phyloP scores from a whole-genome alignment of 768 basidiomycete species.

The Russula sp. region DNA sequence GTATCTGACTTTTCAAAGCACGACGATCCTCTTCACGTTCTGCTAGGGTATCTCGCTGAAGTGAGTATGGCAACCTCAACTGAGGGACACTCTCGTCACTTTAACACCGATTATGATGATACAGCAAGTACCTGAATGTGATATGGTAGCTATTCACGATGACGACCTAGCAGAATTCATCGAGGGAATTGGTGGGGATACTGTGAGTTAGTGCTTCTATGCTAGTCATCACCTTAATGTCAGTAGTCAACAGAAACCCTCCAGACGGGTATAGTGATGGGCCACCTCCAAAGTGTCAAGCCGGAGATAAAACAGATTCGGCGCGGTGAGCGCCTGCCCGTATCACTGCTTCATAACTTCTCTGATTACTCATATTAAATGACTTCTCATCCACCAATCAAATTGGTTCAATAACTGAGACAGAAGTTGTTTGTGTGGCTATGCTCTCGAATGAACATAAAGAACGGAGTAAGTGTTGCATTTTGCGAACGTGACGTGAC shows the following conservation, averaged over 20 bases:
- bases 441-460: background rate
- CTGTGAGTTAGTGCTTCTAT: background rate
- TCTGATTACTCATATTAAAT: background rate
- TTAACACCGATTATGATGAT: background rate
- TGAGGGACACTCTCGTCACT: background rate
- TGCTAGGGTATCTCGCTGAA: background rate
- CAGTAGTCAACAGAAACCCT: background rate
- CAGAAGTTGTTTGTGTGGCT: background rate
- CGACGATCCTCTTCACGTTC: background rate
- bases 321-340: background rate
- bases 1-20: background rate
- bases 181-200: background rate
- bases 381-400: background rate
- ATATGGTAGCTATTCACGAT: slow-evolving; percentile 1
- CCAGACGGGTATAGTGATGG: background rate
- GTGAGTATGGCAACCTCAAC: background rate
- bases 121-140: background rate
- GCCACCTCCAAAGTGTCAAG: background rate
- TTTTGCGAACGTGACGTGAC: too few species aligned
- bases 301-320: background rate
- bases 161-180: background rate
- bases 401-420: background rate
- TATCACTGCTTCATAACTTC: background rate
- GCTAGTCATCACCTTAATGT: background rate
- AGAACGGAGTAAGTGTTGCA: background rate